A percentile compares a stretch with the other conserved stretches of the same genome.
Conservation (phyloP, 2,329 filamentous ascomycete species). For the Fusarium armeniacum region DNA sequence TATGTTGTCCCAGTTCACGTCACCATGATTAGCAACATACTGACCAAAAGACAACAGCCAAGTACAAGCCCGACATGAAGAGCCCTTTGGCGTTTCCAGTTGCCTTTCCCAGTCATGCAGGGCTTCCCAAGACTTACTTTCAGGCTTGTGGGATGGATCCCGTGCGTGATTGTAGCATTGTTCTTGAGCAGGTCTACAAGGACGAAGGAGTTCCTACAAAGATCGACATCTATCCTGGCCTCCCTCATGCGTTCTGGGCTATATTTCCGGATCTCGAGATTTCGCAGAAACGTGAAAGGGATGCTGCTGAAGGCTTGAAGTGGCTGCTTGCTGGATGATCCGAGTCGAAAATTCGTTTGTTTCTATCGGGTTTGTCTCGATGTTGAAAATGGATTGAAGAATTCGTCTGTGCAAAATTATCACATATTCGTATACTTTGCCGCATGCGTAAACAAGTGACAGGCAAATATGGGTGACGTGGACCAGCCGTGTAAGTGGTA, state of each 20-base stretch:
- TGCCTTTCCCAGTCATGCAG: slow-evolving; percentile 34
- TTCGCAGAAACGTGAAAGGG: slow-evolving; percentile 42
- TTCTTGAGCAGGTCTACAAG: slow-evolving; percentile 51
- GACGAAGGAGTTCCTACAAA: slow-evolving; percentile 50
- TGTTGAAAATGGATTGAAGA: not conserved
- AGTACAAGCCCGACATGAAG: slow-evolving; percentile 45
- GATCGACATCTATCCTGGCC: slow-evolving; percentile 50
- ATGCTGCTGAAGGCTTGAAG: slow-evolving; percentile 43
- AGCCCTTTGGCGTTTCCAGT: slow-evolving; percentile 50
- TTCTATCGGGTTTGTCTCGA: not conserved
- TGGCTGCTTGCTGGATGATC: slow-evolving; percentile 40
- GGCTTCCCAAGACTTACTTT: slow-evolving; percentile 53
- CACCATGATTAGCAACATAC: not conserved
- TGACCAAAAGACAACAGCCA: slow-evolving; percentile 33
- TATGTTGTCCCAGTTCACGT: not conserved
- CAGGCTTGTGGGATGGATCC: slow-evolving; percentile 52
- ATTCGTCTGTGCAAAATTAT: not conserved
- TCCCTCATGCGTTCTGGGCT: slow-evolving; percentile 52
- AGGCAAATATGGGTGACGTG: slow-evolving; percentile 35
- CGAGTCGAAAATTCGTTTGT: not conserved
- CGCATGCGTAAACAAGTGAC: slow-evolving; percentile 3
- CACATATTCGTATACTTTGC: not conserved
- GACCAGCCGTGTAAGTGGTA: slow-evolving; percentile 41
- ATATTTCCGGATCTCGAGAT: slow-evolving; percentile 44
- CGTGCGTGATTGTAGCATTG: slow-evolving; percentile 49